Evolutionary conservation across 2,329 filamentous ascomycete species (phyloP).

Genomic region (Penicillium sp.): DNA sequence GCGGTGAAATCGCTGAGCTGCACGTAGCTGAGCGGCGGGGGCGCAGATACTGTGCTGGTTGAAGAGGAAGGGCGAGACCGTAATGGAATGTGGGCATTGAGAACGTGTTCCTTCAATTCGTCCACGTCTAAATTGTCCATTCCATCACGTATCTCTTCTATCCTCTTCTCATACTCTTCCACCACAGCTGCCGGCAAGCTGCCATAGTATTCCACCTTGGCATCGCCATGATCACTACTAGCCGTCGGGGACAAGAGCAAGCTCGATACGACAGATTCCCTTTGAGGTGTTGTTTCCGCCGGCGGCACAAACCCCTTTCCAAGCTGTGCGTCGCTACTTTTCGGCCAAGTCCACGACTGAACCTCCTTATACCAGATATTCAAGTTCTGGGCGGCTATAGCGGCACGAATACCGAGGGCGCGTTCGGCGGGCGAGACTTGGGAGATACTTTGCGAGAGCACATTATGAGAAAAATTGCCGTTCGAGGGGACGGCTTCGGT

Average conservation of each 20-base stretch:
- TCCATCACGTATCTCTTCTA: slow-evolving; percentile 68
- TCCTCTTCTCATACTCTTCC: slow-evolving; percentile 67
- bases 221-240: slow-evolving; percentile 18
- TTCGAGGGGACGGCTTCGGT: slow-evolving; percentile 45
- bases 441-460: slow-evolving; percentile 54
- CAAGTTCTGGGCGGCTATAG: slow-evolving; percentile 60
- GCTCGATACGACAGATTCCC: background rate
- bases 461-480: slow-evolving; percentile 41
- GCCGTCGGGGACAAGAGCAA: slow-evolving; percentile 3
- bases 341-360: slow-evolving; percentile 61
- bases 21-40: slow-evolving; percentile 55
- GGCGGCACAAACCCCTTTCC: slow-evolving; percentile 48
- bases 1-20: slow-evolving; percentile 88
- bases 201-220: slow-evolving; percentile 61
- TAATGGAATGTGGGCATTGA: slow-evolving; percentile 74
- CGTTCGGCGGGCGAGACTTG: slow-evolving; percentile 59
- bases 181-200: slow-evolving; percentile 69
- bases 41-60: slow-evolving; percentile 47
- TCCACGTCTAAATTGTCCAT: slow-evolving; percentile 54
- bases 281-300: background rate
- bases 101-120: slow-evolving; percentile 84
- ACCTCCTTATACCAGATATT: slow-evolving; percentile 62
- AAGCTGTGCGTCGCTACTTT: slow-evolving; percentile 35
- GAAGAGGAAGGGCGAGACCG: slow-evolving; percentile 57
- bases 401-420: slow-evolving; percentile 61